Percentiles rank a stretch among this genome's conserved stretches.
Conservation (phyloP, 257 asterid species). For the Prunella vulgaris region DNA sequence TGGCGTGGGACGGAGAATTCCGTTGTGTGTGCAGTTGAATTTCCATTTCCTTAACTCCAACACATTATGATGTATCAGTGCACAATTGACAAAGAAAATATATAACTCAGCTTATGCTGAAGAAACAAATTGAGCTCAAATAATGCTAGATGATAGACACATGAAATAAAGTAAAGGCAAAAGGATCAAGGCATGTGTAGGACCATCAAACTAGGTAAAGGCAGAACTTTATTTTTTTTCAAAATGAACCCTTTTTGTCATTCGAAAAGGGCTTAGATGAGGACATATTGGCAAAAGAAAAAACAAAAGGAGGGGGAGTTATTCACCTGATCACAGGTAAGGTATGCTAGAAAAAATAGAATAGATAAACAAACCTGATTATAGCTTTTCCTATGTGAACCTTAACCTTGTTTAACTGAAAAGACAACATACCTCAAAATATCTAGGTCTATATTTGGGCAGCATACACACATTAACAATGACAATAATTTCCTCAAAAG, state of each 20-base stretch:
- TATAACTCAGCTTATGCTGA: constrained; percentile 1
- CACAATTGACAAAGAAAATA: constrained; percentile 3
- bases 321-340: constrained; percentile 2
- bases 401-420: constrained; percentile 1
- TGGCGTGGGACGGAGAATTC: too few relatives aligned
- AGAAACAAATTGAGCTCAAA: neutral
- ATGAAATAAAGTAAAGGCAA: neutral
- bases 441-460: neutral
- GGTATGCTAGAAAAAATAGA: neutral
- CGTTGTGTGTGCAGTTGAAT: too few relatives aligned
- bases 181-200: neutral
- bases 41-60: too few relatives aligned
- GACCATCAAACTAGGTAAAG: neutral
- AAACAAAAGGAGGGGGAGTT: neutral
- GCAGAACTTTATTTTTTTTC: neutral
- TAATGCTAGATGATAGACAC: neutral
- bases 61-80: constrained; percentile 9
- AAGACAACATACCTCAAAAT: neutral
- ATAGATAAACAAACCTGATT: neutral
- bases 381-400: constrained; percentile 2
- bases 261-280: neutral
- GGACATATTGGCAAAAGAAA: neutral
- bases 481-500: neutral
- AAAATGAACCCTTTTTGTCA: neutral
- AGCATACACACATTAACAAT: neutral